Conservation (phyloP, 2,329 filamentous ascomycete species). For the Penicillium sp. region DNA sequence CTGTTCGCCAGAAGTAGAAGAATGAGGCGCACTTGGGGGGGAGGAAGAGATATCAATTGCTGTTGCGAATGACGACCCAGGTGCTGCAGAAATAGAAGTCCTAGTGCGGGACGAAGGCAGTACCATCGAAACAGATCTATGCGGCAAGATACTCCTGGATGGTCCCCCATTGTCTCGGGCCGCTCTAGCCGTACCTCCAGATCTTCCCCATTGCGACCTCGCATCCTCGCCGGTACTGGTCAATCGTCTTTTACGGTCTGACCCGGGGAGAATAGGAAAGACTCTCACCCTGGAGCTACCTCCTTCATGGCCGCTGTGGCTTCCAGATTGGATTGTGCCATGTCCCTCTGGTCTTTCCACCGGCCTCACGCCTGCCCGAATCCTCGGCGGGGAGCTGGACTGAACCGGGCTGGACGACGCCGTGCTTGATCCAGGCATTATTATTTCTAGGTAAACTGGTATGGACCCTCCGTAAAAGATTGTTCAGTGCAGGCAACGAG, state of each 20-base stretch:
- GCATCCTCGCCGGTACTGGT: constrained; percentile 35
- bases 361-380: not conserved
- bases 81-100: constrained; percentile 4
- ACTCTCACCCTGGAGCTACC: not conserved
- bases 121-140: constrained; percentile 25
- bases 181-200: constrained; percentile 5
- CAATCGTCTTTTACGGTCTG: constrained; percentile 45
- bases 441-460: not conserved
- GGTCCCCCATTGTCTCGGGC: not conserved
- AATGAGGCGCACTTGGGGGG: constrained; percentile 16
- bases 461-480: not conserved
- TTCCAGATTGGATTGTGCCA: not conserved
- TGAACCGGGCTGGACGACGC: constrained; percentile 4
- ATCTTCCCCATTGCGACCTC: not conserved
- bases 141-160: constrained; percentile 18
- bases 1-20: constrained; percentile 1
- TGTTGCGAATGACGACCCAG: constrained; percentile 32
- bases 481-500: constrained; percentile 23
- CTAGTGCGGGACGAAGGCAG: constrained; percentile 15
- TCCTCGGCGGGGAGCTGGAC: not conserved
- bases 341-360: constrained; percentile 1
- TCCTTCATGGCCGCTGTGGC: not conserved
- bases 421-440: constrained; percentile 10
- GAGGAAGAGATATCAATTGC: constrained; percentile 36
- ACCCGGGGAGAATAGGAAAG: not conserved